A percentile compares a stretch with the other conserved stretches of the same genome.
Evolutionary conservation across 2,329 filamentous ascomycete genomes (phyloP).

Genomic region (Alternaria conjuncta): DNA sequence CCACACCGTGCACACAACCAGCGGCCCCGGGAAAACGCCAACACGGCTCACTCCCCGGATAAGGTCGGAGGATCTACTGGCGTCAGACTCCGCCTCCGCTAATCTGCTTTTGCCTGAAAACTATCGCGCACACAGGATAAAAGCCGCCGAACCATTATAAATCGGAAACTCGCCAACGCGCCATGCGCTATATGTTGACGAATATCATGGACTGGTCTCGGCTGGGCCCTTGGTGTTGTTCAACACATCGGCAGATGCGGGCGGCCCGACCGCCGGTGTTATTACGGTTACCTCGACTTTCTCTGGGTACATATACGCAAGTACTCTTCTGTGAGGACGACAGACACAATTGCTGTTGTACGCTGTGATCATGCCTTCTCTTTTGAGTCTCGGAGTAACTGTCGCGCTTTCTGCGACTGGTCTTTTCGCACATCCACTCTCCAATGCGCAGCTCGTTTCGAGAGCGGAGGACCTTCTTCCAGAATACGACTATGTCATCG

Average conservation of each 20-base stretch:
- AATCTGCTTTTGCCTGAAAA: not conserved
- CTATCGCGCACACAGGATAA: not conserved
- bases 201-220: not conserved
- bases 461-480: conserved; percentile 19
- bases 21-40: not conserved
- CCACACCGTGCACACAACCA: not conserved
- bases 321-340: not conserved
- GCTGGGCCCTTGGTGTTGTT: not conserved
- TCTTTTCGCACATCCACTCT: conserved; percentile 24
- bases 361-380: conserved; percentile 14
- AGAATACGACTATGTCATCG: conserved; percentile 36
- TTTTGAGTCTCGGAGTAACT: conserved; percentile 10
- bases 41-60: not conserved
- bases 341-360: not conserved
- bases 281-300: not conserved
- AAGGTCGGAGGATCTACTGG: not conserved
- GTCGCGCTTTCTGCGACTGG: conserved; percentile 18
- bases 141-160: not conserved
- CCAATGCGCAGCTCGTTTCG: conserved; percentile 17
- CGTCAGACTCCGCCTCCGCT: not conserved
- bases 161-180: not conserved
- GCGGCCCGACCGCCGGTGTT: not conserved
- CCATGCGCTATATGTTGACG: conserved; percentile 2
- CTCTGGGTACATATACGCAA: not conserved
- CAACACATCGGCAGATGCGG: conserved; percentile 5